Conservation (phyloP, 768 basidiomycete species). For the Albatrellus ellisii region DNA sequence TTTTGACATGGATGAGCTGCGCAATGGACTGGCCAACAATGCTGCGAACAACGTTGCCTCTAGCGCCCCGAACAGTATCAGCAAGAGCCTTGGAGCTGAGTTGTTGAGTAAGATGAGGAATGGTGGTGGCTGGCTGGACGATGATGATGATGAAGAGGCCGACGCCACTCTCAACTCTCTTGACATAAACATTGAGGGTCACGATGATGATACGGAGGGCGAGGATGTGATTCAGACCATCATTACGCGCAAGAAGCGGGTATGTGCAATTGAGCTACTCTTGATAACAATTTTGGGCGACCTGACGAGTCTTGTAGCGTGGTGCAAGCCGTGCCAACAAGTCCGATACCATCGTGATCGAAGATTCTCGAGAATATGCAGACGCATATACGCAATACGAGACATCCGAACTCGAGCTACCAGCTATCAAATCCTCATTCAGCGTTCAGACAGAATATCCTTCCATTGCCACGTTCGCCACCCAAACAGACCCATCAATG, state of each 20-base stretch:
- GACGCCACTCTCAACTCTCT: slow-evolving; percentile 20
- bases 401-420: slow-evolving; percentile 32
- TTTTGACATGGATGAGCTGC: slow-evolving; percentile 89
- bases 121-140: slow-evolving; percentile 24
- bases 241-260: slow-evolving; percentile 73
- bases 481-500: slow-evolving; percentile 18
- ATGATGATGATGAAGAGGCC: slow-evolving; percentile 24
- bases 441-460: slow-evolving; percentile 35
- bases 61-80: slow-evolving; percentile 44
- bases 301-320: slow-evolving; percentile 3
- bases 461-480: neutral
- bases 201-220: slow-evolving; percentile 43
- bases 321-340: slow-evolving; percentile 48
- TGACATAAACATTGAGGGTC: slow-evolving; percentile 26
- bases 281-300: neutral
- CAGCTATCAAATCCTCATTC: slow-evolving; percentile 26
- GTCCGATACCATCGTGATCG: slow-evolving; percentile 28
- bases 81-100: slow-evolving; percentile 68
- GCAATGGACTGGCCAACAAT: slow-evolving; percentile 31
- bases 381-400: slow-evolving; percentile 68
- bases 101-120: slow-evolving; percentile 49
- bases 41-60: slow-evolving; percentile 25
- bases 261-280: slow-evolving; percentile 24
- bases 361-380: slow-evolving; percentile 63
- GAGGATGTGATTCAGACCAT: slow-evolving; percentile 81